Evolutionary conservation across 106 monocot species (phyloP), one percentile per base, ranked within the genome.

Genomic region (Vanilla planifolia): DNA sequence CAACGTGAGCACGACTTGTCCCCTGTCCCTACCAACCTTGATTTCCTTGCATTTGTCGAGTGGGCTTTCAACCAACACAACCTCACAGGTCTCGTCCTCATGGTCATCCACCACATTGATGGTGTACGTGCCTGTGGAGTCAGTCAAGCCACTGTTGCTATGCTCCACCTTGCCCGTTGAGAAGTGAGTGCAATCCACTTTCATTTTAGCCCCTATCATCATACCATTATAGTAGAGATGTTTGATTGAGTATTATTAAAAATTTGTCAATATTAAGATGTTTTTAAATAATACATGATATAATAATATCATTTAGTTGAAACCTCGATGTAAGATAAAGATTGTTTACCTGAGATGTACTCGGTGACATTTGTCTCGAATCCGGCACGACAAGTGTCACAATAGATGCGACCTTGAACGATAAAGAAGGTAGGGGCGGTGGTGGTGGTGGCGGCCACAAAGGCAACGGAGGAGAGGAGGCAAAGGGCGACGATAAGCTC

Each of bases 301-400:
- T n/a, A n/a, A n/a, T n/a, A n/a, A n/a, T n/a, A n/a, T n/a, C n/a
- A n/a, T n/a, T n/a, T n/a, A n/a, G n/a, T n/a, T n/a, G n/a, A n/a
- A n/a, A n/a, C n/a, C n/a, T n/a, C n/a, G n/a, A n/a, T n/a, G n/a
- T n/a, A n/a, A n/a, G n/a, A n/a, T n/a, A n/a, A n/a, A n/a, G n/a
- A n/a, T n/a, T n/a, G n/a, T n/a, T n/a, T n/a, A n/a, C n/a, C n/a
- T n/a, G 53, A 3, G 20, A 80, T 63, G 75, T 71, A 75, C 32
- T 75, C 39, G 8, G 80, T 71, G 61, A 63, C 71, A 20, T 28
- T 71, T 21, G 80, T 80, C 63, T 80, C 80, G 37, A 80, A 80
- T 7, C 80, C 80, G 8, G 75, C 75, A 22, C 80, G 80, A 56
- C 80, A 80, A 5, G 75, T 75, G 57, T 80, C 80, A 19, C 80